Base-by-base conservation (phyloP, 176 grass and related monocot species). In the Avena eriantha region DNA sequence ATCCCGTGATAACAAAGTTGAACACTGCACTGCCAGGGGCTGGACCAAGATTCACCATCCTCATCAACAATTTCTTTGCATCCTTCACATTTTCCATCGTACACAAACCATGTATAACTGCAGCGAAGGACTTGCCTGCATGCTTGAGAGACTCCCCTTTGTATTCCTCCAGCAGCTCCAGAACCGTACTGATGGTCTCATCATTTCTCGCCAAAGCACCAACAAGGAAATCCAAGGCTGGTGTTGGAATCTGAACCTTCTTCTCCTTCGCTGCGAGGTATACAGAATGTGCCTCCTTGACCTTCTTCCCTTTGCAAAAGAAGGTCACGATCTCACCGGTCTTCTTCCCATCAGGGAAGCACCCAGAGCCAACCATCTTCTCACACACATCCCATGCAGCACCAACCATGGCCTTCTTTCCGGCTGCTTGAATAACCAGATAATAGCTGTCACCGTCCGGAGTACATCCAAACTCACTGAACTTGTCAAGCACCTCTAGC, bases 1-100 rank as follows among this genome's bases (percentile, higher is more conserved):
- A 60, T 47, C 90, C 90, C 5, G 92, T 94, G 81, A 98, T 94
- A 65, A 94, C 96, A 95, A 90, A 93, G 88, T 98, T 96, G 68
- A 98, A 98, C 54, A 89, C 93, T 13, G 90, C 92, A 86, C 73
- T 95, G 84, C 92, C 90, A 72, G 96, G 96, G 76, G 93, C 80
- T 41, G 93, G 96, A 8, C 88, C 96, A 68, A 91, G 89, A 91
- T 94, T 67, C 26, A 88, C 90, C 96, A 98, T 98, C 78, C 86
- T 94, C 69, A 83, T 81, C 81, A 98, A 82, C 58, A 98, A 88
- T 49, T 86, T 77, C 55, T 91, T 94, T 53, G 96, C 96, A 81
- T 91, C 92, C n/a, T 94, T 82, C 61, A 90, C 50, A 71, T 92
- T 79, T 74, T 96, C 94, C 33, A 64, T 77, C 59, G 77, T 94